phyloP scores from a whole-genome alignment of 2,329 filamentous ascomycete species.

The Hortaea werneckii region DNA sequence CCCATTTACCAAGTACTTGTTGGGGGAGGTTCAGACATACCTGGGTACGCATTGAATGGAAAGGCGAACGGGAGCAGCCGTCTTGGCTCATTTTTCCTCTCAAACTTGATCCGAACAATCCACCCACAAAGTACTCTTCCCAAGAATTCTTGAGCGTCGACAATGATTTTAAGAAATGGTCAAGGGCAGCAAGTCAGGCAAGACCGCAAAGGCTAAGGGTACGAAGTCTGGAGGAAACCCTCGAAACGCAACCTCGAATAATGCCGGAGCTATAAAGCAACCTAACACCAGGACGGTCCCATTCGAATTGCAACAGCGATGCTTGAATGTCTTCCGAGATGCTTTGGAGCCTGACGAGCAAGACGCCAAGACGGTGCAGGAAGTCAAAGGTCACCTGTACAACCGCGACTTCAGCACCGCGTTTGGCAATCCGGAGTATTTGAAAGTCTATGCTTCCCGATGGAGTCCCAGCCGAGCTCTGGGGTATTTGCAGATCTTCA shows the following conservation, averaged over 20 bases:
- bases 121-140: too few species aligned
- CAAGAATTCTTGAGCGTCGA: too few species aligned
- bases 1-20: too few species aligned
- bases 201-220: neutral
- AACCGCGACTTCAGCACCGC: conserved; percentile 73
- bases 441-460: conserved; percentile 75
- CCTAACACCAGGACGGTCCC: too few species aligned
- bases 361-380: conserved; percentile 51
- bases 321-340: conserved; percentile 63
- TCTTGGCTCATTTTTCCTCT: too few species aligned
- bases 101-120: too few species aligned
- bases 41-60: too few species aligned
- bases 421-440: conserved; percentile 60
- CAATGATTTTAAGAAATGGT: neutral
- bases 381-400: conserved; percentile 77
- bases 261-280: too few species aligned
- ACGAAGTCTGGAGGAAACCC: too few species aligned
- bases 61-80: too few species aligned
- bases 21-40: too few species aligned
- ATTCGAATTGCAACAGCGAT: conserved; percentile 49
- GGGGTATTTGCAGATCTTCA: conserved; percentile 61
- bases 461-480: conserved; percentile 85
- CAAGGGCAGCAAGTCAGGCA: neutral
- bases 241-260: too few species aligned
- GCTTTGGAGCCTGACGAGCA: conserved; percentile 34